Percentiles rank a stretch among this genome's conserved stretches.
phyloP scores from a whole-genome alignment of 2,329 filamentous ascomycete genomes.

The Xylaria polymorpha region DNA sequence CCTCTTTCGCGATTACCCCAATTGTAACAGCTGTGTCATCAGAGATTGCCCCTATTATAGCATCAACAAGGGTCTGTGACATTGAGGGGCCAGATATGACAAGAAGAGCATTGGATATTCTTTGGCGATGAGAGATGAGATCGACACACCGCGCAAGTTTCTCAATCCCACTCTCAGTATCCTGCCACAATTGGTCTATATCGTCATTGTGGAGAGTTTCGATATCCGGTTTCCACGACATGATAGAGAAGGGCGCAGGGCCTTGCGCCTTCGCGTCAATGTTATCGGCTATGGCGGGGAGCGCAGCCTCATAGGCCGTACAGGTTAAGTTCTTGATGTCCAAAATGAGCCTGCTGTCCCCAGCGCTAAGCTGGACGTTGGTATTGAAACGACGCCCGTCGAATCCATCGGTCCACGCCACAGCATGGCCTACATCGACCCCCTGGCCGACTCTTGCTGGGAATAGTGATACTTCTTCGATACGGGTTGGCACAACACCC shows the following conservation, averaged over 20 bases:
- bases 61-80: constrained; percentile 8
- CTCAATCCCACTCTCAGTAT: constrained; percentile 4
- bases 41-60: constrained; percentile 4
- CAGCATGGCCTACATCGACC: constrained; percentile 31
- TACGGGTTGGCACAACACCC: constrained; percentile 47
- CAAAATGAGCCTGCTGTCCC: constrained; percentile 22
- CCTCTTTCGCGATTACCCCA: background rate
- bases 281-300: constrained; percentile 19
- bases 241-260: constrained; percentile 24
- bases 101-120: constrained; percentile 24
- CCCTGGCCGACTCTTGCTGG: constrained; percentile 8
- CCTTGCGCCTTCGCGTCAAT: background rate
- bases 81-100: background rate
- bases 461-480: constrained; percentile 32
- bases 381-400: constrained; percentile 37
- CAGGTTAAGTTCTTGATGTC: constrained; percentile 33
- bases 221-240: constrained; percentile 34
- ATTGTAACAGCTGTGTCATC: constrained; percentile 4
- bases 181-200: constrained; percentile 3
- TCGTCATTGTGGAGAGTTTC: constrained; percentile 16
- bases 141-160: constrained; percentile 13
- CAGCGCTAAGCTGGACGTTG: constrained; percentile 25
- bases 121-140: constrained; percentile 30
- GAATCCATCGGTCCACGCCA: constrained; percentile 40
- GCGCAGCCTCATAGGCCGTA: constrained; percentile 32